A percentile compares a stretch with the other conserved stretches of the same genome.
Evolutionary conservation across 805 yeast species (phyloP).

Genomic region (Danielozyma ontarioensis): DNA sequence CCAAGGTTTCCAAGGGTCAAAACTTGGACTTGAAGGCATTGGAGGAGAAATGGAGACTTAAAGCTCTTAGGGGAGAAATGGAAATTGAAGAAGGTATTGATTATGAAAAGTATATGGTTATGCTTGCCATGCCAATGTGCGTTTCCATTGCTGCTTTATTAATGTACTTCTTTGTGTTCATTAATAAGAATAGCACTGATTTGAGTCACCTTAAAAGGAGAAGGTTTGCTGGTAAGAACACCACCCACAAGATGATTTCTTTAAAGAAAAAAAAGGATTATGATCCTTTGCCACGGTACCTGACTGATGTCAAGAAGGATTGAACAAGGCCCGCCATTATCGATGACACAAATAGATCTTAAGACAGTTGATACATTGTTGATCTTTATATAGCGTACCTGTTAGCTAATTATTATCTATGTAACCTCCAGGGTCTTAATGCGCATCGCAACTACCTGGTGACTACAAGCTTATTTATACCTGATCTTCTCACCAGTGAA

Average conservation of each 20-base stretch:
- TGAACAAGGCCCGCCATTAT: too few relatives aligned
- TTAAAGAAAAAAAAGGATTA: conserved; percentile 20
- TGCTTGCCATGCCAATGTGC: conserved; percentile 62
- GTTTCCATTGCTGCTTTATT: conserved; percentile 55
- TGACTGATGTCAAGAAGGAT: conserved; percentile 8
- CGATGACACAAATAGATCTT: too few relatives aligned
- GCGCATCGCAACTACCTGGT: too few relatives aligned
- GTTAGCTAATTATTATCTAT: too few relatives aligned
- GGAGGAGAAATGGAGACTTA: conserved; percentile 25
- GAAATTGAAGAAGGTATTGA: conserved; percentile 45
- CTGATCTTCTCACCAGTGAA: too few relatives aligned
- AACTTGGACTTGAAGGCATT: conserved; percentile 36
- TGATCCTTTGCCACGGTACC: conserved; percentile 30
- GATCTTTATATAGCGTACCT: too few relatives aligned
- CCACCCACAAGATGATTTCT: conserved; percentile 25
- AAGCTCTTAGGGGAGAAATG: conserved; percentile 29
- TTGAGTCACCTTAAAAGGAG: conserved; percentile 32
- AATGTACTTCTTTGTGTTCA: conserved; percentile 59
- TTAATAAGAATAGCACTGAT: conserved; percentile 44
- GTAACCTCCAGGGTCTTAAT: too few relatives aligned
- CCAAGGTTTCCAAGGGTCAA: conserved; percentile 48
- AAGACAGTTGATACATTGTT: too few relatives aligned
- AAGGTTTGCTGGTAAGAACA: conserved; percentile 21
- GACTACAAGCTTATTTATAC: too few relatives aligned
- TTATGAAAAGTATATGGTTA: conserved; percentile 55